phyloP scores from a whole-genome alignment of 2,329 filamentous ascomycete genomes.

The Pseudogymnoascus sp. region DNA sequence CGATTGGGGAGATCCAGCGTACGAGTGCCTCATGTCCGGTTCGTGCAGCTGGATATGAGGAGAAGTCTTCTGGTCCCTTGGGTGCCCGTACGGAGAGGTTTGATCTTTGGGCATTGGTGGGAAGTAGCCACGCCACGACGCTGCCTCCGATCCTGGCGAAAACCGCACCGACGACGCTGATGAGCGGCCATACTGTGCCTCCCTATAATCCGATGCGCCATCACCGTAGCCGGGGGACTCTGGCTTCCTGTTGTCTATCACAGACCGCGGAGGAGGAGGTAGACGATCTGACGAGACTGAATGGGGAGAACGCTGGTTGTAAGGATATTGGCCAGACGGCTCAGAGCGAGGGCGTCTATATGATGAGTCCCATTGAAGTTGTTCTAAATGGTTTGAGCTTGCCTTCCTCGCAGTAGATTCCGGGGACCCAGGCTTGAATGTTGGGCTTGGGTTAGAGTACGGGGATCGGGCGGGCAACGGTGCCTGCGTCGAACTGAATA shows the following conservation, averaged over 20 bases:
- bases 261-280: slow-evolving; percentile 20
- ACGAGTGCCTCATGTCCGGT: slow-evolving; percentile 19
- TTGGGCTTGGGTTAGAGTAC: slow-evolving; percentile 27
- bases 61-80: slow-evolving; percentile 13
- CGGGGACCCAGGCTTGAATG: slow-evolving; percentile 24
- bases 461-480: slow-evolving; percentile 21
- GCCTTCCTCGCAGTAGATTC: slow-evolving; percentile 21
- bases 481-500: slow-evolving; percentile 23
- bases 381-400: slow-evolving; percentile 23
- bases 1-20: slow-evolving; percentile 20
- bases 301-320: neutral
- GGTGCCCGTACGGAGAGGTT: slow-evolving; percentile 25
- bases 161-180: slow-evolving; percentile 20
- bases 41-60: slow-evolving; percentile 19
- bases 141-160: slow-evolving; percentile 24
- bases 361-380: slow-evolving; percentile 19
- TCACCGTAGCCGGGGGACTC: slow-evolving; percentile 28
- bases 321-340: slow-evolving; percentile 15
- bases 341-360: slow-evolving; percentile 23
- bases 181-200: slow-evolving; percentile 17
- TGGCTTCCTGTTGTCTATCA: slow-evolving; percentile 15
- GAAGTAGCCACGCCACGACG: slow-evolving; percentile 20
- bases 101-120: slow-evolving; percentile 21
- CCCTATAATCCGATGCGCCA: slow-evolving; percentile 15
- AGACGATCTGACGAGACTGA: slow-evolving; percentile 17